A percentile compares a stretch with the other conserved stretches of the same genome.
phyloP scores from a whole-genome alignment of 768 basidiomycete species.

The Auriscalpium vulgare region DNA sequence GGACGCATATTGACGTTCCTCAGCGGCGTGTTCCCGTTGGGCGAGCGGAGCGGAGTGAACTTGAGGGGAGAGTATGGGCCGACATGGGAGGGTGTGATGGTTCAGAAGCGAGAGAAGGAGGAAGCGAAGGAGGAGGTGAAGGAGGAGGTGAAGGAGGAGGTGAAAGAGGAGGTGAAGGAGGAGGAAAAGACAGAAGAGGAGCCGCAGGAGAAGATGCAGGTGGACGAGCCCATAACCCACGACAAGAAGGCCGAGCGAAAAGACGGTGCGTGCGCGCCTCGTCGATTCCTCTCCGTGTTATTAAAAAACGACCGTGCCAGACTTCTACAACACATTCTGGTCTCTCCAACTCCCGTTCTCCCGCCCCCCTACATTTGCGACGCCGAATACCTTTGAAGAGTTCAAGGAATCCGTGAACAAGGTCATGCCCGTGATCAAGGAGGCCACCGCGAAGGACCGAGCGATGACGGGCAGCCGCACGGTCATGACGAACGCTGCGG shows the following conservation, averaged over 20 bases:
- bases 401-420: conserved; percentile 68
- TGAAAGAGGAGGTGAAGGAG: conserved; percentile 20
- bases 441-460: conserved; percentile 82
- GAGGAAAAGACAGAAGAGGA: conserved; percentile 23
- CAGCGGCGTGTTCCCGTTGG: conserved; percentile 77
- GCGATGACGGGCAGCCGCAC: conserved; percentile 77
- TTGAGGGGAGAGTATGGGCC: conserved; percentile 82
- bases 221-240: conserved; percentile 36
- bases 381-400: conserved; percentile 43
- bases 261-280: background rate
- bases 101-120: conserved; percentile 25
- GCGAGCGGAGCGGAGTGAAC: conserved; percentile 89
- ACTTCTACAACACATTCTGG: conserved; percentile 88
- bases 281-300: conserved; percentile 2
- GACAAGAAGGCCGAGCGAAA: conserved; percentile 2
- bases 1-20: conserved; percentile 86
- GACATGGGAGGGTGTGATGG: conserved; percentile 60
- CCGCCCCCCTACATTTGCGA: conserved; percentile 62
- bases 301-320: conserved; percentile 27
- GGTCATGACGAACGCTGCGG: conserved; percentile 6
- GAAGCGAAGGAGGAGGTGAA: conserved; percentile 19
- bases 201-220: conserved; percentile 49
- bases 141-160: conserved; percentile 25
- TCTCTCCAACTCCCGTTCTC: conserved; percentile 81
- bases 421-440: conserved; percentile 72